These are phyloP conservation scores for Globisporangium irregulare DNA, from an alignment of 352 stramenopile genomes.

Conservation along the genomic window DNA sequence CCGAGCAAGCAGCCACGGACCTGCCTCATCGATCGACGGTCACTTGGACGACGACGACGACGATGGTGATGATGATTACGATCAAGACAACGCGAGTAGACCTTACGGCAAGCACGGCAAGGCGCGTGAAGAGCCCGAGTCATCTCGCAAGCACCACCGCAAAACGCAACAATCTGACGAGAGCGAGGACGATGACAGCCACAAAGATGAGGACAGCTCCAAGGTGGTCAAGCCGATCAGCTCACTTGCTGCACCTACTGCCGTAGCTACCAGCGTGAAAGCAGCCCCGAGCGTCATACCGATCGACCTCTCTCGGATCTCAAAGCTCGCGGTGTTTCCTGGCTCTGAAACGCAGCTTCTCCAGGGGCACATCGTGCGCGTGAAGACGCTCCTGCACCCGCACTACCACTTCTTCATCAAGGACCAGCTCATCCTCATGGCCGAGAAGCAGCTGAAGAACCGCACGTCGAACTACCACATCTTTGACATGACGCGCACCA, in stretches of 20 bases:
- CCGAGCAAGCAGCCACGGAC: slow-evolving; percentile 22
- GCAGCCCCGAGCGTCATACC: slow-evolving; percentile 1
- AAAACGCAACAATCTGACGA: slow-evolving; percentile 33
- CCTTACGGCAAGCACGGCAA: slow-evolving; percentile 3
- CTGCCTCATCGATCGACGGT: slow-evolving; percentile 18
- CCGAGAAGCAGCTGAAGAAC: slow-evolving; percentile 66
- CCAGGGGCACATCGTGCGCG: slow-evolving; percentile 40
- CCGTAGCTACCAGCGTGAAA: slow-evolving; percentile 16
- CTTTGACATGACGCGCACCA: slow-evolving; percentile 81
- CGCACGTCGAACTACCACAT: slow-evolving; percentile 85
- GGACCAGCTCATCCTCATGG: slow-evolving; percentile 54
- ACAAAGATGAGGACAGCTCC: slow-evolving; percentile 44
- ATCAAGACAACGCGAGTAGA: slow-evolving; percentile 11
- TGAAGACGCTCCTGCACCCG: slow-evolving; percentile 54
- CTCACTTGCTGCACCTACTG: slow-evolving; percentile 12
- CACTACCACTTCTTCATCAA: slow-evolving; percentile 72
- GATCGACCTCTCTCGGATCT: slow-evolving; percentile 60
- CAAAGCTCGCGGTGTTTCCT: slow-evolving; percentile 71
- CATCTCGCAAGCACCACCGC: slow-evolving; percentile 17
- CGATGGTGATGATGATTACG: slow-evolving; percentile 18
- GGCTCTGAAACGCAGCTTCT: slow-evolving; percentile 53
- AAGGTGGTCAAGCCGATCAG: slow-evolving; percentile 16
- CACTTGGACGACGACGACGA: slow-evolving; percentile 20
- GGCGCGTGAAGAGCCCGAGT: slow-evolving; percentile 26
- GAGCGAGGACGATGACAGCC: slow-evolving; percentile 21